Evolutionary conservation across 768 basidiomycete species (phyloP).

Genomic region (Wakefieldia striispora): DNA sequence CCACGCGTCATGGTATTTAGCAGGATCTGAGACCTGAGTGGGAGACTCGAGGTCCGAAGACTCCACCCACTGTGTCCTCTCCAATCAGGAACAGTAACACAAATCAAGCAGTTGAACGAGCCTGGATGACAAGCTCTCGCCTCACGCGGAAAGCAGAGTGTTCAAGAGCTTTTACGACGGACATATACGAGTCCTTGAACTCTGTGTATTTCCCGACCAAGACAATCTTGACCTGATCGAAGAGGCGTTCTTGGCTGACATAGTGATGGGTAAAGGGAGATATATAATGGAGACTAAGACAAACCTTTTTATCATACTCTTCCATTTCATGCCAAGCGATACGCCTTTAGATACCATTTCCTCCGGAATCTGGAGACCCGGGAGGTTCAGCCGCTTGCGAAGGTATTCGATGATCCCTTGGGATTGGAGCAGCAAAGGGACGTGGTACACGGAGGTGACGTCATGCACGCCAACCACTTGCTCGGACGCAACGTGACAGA

Average conservation of each 20-base stretch:
- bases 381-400: slow-evolving; percentile 75
- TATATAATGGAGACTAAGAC: slow-evolving; percentile 18
- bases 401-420: slow-evolving; percentile 92
- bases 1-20: slow-evolving; percentile 95
- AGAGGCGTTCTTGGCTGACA: slow-evolving; percentile 86
- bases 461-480: slow-evolving; percentile 96
- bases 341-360: slow-evolving; percentile 60
- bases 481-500: slow-evolving; percentile 90
- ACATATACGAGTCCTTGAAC: slow-evolving; percentile 98
- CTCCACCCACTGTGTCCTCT: slow-evolving; percentile 79
- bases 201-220: slow-evolving; percentile 98
- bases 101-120: slow-evolving; percentile 34
- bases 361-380: slow-evolving; percentile 49
- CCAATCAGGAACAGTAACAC: slow-evolving; percentile 4
- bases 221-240: slow-evolving; percentile 84
- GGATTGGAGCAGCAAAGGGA: slow-evolving; percentile 85
- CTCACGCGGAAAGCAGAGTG: slow-evolving; percentile 94
- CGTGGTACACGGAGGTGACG: slow-evolving; percentile 95
- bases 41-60: slow-evolving; percentile 87
- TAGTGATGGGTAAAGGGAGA: slow-evolving; percentile 1
- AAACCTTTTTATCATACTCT: slow-evolving; percentile 76
- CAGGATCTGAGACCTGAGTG: slow-evolving; percentile 75
- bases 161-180: slow-evolving; percentile 93
- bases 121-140: slow-evolving; percentile 78
- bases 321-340: slow-evolving; percentile 75